These are phyloP conservation scores for Fagopyrum esculentum DNA, from an alignment of 148 eudicot species.

Conservation along the genomic window DNA sequence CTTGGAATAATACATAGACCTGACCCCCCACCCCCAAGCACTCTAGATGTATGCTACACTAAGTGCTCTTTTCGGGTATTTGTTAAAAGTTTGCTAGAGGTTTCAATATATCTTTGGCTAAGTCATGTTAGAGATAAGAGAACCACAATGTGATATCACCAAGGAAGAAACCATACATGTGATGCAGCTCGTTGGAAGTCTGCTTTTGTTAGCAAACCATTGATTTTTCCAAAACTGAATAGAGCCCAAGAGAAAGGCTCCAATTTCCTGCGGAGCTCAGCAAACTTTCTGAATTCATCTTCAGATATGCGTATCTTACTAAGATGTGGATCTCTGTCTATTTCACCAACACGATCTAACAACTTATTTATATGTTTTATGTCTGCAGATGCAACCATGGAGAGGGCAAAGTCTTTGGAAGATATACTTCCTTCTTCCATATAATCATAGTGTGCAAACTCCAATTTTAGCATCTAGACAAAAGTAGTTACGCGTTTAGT, in stretches of 20 bases:
- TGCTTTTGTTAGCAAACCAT: slow-evolving; percentile 42
- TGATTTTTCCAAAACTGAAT: slow-evolving; percentile 44
- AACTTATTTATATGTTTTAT: slow-evolving; percentile 44
- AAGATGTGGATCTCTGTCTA: slow-evolving; percentile 35
- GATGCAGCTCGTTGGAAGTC: slow-evolving; percentile 71
- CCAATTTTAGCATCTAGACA: slow-evolving; percentile 47
- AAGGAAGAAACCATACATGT: slow-evolving; percentile 29
- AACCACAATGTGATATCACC: neutral
- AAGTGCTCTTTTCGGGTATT: too few relatives aligned
- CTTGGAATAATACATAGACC: too few relatives aligned
- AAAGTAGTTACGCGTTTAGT: neutral
- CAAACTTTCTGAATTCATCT: slow-evolving; percentile 49
- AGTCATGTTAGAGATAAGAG: too few relatives aligned
- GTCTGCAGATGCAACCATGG: slow-evolving; percentile 77
- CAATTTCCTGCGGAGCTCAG: slow-evolving; percentile 44
- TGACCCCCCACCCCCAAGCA: too few relatives aligned
- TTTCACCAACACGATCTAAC: slow-evolving; percentile 54
- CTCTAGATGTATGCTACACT: too few relatives aligned
- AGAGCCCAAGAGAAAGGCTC: slow-evolving; percentile 55
- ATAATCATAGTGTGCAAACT: slow-evolving; percentile 65
- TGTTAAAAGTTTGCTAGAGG: too few relatives aligned
- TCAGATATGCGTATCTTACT: slow-evolving; percentile 34
- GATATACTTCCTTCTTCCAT: slow-evolving; percentile 44
- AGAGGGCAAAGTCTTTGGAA: slow-evolving; percentile 66
- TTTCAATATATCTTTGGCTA: too few relatives aligned